Evolutionary conservation across 1,284 basidiomycete genomes (phyloP).

Genomic region (Apiotrichum sp.): DNA sequence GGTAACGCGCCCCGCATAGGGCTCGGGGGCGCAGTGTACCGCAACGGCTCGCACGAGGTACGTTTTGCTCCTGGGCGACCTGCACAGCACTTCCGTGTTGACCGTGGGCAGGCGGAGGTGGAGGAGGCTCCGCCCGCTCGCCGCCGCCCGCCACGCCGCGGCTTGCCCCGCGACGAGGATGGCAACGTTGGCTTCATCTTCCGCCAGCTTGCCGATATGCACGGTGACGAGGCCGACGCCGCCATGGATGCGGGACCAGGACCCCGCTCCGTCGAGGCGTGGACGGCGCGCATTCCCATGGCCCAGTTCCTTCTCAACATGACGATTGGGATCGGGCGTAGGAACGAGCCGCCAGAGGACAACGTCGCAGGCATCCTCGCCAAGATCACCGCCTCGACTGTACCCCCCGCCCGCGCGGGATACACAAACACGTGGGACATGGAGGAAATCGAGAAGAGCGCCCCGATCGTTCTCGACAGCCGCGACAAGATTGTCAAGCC

Average conservation of each 20-base stretch:
- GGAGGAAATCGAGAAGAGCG: conserved; percentile 13
- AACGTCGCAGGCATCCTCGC: conserved; percentile 23
- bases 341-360: conserved; percentile 1
- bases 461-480: conserved; percentile 23
- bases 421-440: conserved; percentile 29
- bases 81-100: neutral
- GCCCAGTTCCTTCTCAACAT: too few relatives aligned
- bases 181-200: too few relatives aligned
- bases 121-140: neutral
- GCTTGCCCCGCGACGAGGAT: neutral
- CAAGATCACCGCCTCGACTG: conserved; percentile 11
- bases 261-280: too few relatives aligned
- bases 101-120: neutral
- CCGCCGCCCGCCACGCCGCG: neutral
- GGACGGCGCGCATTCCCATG: too few relatives aligned
- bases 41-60: conserved; percentile 17
- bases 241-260: too few relatives aligned
- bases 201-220: too few relatives aligned
- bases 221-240: too few relatives aligned
- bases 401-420: conserved; percentile 9
- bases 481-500: conserved; percentile 20
- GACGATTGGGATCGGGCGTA: too few relatives aligned
- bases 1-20: conserved; percentile 2
- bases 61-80: conserved; percentile 9
- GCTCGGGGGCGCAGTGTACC: conserved; percentile 24